Base-by-base conservation (phyloP, 805 yeast genomes). In the Komagataella populi region DNA sequence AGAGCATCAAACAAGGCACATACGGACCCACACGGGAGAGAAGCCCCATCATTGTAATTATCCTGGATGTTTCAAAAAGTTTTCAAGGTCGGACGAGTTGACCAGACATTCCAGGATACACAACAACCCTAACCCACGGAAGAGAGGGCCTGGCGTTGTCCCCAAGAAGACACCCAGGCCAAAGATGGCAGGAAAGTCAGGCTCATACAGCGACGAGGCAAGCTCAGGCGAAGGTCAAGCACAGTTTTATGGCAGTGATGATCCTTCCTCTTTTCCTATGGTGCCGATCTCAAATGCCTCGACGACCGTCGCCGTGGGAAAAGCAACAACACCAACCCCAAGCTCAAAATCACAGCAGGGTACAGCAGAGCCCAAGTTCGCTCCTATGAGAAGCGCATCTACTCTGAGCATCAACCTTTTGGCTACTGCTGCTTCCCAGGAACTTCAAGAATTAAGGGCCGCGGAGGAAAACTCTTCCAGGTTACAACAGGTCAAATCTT, bases 21-120 rank as follows among this genome's bases (percentile, higher is more conserved):
- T 84, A 53, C 70, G 90, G 59, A 84, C 89, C 10, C 91, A 84
- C 60, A 84, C 91, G 0, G 91, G 91, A 23, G 90, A 84, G 60
- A 83, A 81, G 61, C 91, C 91, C 3, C 89, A 84, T 63, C 76
- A 74, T n/a, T 84, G 90, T 65, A 74, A 80, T 23, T 84, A 73
- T 56, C 84, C 84, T 0, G 85, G 85, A 0, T 84, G 91, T 63
- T 69, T 72, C 52, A 84, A 84, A 66, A 71, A 75, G 54, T 84
- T 84, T 59, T 76, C 84, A 48, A 68, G 91, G 52, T 77, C 83
- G 30, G 91, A 84, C 63, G 91, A 84, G 61, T 68, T 84, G 50
- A 84, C 88, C 12, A 73, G 91, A 61, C 91, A 84, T 62, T 70
- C 77, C 49, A 70, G 89, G 54, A 84, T 83, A 53, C 90, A 84